Percentiles rank a stretch among this genome's conserved stretches.
phyloP scores from a whole-genome alignment of 495 filamentous ascomycete species.

The Lophiostoma macrostomum region DNA sequence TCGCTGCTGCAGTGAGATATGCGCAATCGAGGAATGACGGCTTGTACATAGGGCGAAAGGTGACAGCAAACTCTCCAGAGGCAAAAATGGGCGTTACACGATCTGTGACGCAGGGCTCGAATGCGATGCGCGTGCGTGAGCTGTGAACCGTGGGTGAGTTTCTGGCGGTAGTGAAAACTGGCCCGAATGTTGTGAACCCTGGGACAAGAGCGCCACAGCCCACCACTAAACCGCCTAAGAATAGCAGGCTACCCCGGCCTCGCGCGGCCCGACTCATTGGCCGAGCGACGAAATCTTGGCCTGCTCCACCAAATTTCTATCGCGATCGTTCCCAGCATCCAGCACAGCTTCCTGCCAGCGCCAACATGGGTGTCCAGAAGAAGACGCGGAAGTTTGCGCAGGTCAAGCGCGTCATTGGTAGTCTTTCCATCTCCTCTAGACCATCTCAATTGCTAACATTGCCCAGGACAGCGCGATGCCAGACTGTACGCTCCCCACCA shows the following conservation, averaged over 20 bases:
- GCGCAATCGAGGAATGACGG: too few relatives aligned
- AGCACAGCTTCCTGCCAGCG: too few relatives aligned
- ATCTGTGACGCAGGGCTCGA: neutral
- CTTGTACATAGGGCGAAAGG: neutral
- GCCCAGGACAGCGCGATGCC: constrained; percentile 49
- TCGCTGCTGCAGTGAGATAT: too few relatives aligned
- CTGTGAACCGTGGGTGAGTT: neutral
- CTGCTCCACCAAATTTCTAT: constrained; percentile 8
- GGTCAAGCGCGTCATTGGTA: constrained; percentile 49
- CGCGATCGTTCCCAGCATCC: too few relatives aligned
- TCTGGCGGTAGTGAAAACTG: neutral
- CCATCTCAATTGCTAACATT: constrained; percentile 33
- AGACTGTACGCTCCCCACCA: constrained; percentile 39
- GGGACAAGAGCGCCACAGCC: too few relatives aligned
- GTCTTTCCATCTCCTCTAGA: neutral
- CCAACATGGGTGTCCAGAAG: constrained; percentile 47
- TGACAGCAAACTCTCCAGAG: neutral
- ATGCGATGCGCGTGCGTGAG: neutral
- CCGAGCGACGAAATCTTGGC: constrained; percentile 10
- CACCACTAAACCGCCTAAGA: too few relatives aligned
- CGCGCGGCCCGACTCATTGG: constrained; percentile 4
- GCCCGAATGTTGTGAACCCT: too few relatives aligned
- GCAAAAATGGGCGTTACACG: neutral
- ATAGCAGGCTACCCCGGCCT: too few relatives aligned
- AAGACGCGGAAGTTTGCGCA: constrained; percentile 50